Conservation (phyloP, 208 protist species). For the Sergeia podlipaevii region DNA sequence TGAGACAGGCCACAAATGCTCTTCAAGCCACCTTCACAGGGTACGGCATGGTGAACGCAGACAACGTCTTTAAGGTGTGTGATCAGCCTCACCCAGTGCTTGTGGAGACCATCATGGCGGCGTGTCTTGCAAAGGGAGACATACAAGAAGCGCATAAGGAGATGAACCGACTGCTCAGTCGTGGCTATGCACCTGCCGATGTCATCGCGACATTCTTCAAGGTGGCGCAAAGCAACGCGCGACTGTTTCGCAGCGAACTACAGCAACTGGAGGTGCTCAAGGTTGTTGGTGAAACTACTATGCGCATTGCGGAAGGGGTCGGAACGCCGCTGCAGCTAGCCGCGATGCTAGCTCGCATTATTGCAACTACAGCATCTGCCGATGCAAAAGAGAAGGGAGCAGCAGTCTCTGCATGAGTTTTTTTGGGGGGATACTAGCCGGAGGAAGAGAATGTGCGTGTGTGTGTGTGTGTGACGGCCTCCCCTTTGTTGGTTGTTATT, state of each 20-base stretch:
- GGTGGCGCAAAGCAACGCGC: slow-evolving; percentile 45
- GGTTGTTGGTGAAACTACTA: slow-evolving; percentile 81
- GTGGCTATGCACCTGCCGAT: slow-evolving; percentile 95
- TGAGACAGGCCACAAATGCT: slow-evolving; percentile 97
- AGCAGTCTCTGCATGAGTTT: too few relatives aligned
- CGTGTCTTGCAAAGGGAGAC: slow-evolving; percentile 77
- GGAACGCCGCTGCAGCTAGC: slow-evolving; percentile 82
- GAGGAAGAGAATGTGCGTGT: too few relatives aligned
- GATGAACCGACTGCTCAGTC: slow-evolving; percentile 73
- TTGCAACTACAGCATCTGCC: slow-evolving; percentile 12
- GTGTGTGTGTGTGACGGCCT: too few relatives aligned
- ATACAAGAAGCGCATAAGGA: slow-evolving; percentile 72
- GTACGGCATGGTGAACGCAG: slow-evolving; percentile 94
- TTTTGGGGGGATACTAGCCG: too few relatives aligned
- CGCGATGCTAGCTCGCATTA: slow-evolving; percentile 77
- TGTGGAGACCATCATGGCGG: slow-evolving; percentile 88
- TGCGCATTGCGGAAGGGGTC: slow-evolving; percentile 85
- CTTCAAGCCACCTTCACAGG: slow-evolving; percentile 96
- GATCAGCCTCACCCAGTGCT: slow-evolving; percentile 98
- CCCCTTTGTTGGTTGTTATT: too few relatives aligned
- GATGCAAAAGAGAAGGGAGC: slow-evolving; percentile 1
- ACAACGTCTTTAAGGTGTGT: slow-evolving; percentile 99
- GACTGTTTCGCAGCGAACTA: slow-evolving; percentile 61
- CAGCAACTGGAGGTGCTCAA: slow-evolving; percentile 79
- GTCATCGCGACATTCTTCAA: slow-evolving; percentile 97